Conservation (phyloP, 352 stramenopile species). For the Pythium pectinolyticum region DNA sequence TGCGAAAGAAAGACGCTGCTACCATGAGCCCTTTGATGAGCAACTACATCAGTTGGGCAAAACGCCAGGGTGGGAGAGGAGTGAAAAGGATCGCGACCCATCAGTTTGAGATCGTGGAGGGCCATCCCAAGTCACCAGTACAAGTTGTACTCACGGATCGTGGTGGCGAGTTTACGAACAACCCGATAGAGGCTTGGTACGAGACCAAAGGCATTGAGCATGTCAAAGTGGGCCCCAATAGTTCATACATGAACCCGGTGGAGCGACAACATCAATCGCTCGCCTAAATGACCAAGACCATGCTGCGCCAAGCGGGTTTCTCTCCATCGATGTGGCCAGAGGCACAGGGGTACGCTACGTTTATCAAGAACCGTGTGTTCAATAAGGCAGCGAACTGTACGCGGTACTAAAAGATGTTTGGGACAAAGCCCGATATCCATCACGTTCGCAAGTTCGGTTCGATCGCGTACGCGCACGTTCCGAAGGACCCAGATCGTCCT, state of each 20-base stretch:
- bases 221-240: slow-evolving; percentile 17
- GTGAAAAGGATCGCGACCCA: not conserved
- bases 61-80: not conserved
- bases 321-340: slow-evolving; percentile 3
- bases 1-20: not conserved
- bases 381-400: not conserved
- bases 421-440: not conserved
- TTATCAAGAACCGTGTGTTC: slow-evolving; percentile 14
- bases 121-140: not conserved
- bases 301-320: not conserved
- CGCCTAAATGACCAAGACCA: not conserved
- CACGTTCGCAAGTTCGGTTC: slow-evolving; percentile 1
- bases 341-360: not conserved
- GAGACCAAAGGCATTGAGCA: not conserved
- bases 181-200: slow-evolving; percentile 7
- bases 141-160: slow-evolving; percentile 2
- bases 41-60: not conserved
- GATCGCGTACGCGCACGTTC: slow-evolving; percentile 1
- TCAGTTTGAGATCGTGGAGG: not conserved
- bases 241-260: slow-evolving; percentile 18
- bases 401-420: slow-evolving; percentile 12
- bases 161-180: slow-evolving; percentile 8
- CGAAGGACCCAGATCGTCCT: not conserved
- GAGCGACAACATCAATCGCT: slow-evolving; percentile 7
- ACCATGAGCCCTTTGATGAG: not conserved